Evolutionary conservation across 2,329 filamentous ascomycete genomes (phyloP).

Genomic region (Neophaeococcomyces mojaviensis): DNA sequence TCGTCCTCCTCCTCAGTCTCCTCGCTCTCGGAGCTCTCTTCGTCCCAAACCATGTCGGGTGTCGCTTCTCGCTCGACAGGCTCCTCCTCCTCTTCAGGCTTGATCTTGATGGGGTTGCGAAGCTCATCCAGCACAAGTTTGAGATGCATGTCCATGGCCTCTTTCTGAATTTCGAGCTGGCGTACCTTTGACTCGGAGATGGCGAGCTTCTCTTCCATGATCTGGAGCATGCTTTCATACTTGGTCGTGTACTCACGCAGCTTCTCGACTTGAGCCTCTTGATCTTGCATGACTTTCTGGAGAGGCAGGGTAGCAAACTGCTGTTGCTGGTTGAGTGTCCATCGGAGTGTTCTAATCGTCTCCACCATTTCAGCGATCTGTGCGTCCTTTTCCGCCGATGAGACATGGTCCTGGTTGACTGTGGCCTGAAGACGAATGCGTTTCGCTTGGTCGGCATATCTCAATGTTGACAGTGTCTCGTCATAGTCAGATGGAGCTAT

Average conservation of each 20-base stretch:
- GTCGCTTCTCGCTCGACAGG: constrained; percentile 16
- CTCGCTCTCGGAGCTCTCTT: constrained; percentile 34
- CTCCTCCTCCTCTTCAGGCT: constrained; percentile 22
- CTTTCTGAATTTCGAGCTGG: constrained; percentile 80
- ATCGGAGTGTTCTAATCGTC: constrained; percentile 78
- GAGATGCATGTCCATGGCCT: constrained; percentile 77
- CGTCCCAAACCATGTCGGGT: constrained; percentile 22
- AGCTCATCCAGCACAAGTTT: constrained; percentile 77
- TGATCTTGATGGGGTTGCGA: constrained; percentile 77
- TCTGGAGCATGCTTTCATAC: constrained; percentile 80
- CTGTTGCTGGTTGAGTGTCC: constrained; percentile 53
- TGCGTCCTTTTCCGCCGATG: constrained; percentile 84
- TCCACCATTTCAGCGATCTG: constrained; percentile 93
- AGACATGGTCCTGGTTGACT: constrained; percentile 92
- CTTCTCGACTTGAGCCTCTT: constrained; percentile 68
- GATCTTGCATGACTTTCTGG: constrained; percentile 64
- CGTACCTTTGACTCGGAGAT: constrained; percentile 92
- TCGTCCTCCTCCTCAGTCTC: constrained; percentile 47
- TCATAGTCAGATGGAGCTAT: constrained; percentile 95
- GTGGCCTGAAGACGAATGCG: constrained; percentile 88
- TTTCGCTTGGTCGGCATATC: constrained; percentile 97
- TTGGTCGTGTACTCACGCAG: constrained; percentile 92
- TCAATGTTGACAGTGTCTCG: constrained; percentile 88
- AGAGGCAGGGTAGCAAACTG: constrained; percentile 33
- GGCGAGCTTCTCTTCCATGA: constrained; percentile 90